Percentiles rank a stretch among this genome's conserved stretches.
Conservation (phyloP, 495 filamentous ascomycete species). For the Parathielavia hyrcaniae region DNA sequence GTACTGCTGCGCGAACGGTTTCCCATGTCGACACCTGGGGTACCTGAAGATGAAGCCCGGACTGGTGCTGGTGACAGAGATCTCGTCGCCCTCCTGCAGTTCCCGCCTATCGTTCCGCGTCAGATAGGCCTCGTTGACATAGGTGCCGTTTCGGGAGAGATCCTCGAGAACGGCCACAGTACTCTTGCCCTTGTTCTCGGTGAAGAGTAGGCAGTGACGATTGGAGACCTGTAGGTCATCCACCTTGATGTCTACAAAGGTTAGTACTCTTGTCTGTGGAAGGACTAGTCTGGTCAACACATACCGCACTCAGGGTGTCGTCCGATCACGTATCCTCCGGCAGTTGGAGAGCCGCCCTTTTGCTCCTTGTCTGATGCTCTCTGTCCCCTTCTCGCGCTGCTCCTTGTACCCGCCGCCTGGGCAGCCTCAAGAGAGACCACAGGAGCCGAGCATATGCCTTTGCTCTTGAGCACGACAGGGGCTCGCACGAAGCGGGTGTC, state of each 20-base stretch:
- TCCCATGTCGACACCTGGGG: constrained; percentile 65
- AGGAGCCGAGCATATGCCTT: constrained; percentile 56
- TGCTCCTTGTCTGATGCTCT: constrained; percentile 46
- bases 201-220: constrained; percentile 84
- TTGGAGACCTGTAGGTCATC: constrained; percentile 87
- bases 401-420: constrained; percentile 18
- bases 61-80: constrained; percentile 67
- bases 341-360: constrained; percentile 49
- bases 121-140: constrained; percentile 84
- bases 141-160: constrained; percentile 93
- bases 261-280: constrained; percentile 15
- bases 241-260: constrained; percentile 62
- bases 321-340: constrained; percentile 86
- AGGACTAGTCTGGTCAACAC: constrained; percentile 26
- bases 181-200: constrained; percentile 76
- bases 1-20: constrained; percentile 80
- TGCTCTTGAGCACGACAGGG: constrained; percentile 64
- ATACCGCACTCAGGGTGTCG: constrained; percentile 91
- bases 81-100: constrained; percentile 80
- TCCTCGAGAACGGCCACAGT: constrained; percentile 81
- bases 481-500: constrained; percentile 59
- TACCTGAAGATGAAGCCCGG: constrained; percentile 88
- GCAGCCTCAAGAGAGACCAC: constrained; percentile 20
- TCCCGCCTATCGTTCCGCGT: constrained; percentile 88
- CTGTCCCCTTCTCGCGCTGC: constrained; percentile 35